These are phyloP conservation scores for Verbena officinalis DNA, from an alignment of 257 asterid genomes.

Conservation along the genomic window DNA sequence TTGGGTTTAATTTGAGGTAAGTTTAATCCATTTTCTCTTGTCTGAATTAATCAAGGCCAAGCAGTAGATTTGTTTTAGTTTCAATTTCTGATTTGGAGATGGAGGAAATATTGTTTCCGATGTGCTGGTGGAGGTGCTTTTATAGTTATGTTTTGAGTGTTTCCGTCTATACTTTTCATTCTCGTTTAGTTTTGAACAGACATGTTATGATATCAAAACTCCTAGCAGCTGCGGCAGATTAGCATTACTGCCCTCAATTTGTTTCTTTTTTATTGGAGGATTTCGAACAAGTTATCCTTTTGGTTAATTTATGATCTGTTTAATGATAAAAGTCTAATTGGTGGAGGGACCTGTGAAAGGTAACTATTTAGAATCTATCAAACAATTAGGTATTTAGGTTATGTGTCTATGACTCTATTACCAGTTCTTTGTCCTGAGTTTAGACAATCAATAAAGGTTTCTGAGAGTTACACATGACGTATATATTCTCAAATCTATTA, in stretches of 20 bases:
- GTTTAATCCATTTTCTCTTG: too few relatives aligned
- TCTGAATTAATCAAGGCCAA: too few relatives aligned
- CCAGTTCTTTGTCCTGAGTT: too few relatives aligned
- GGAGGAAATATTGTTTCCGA: background rate
- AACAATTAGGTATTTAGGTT: too few relatives aligned
- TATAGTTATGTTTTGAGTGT: background rate
- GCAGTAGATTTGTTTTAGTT: background rate
- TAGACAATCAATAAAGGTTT: too few relatives aligned
- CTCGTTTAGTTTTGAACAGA: background rate
- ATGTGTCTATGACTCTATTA: too few relatives aligned
- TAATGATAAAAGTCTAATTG: too few relatives aligned
- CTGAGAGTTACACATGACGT: background rate
- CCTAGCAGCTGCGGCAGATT: conserved; percentile 1
- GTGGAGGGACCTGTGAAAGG: too few relatives aligned
- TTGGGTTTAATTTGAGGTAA: too few relatives aligned
- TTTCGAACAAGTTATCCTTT: background rate
- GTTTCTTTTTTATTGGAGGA: conserved; percentile 2
- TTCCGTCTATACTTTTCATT: background rate
- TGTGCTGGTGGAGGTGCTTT: background rate
- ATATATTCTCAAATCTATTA: background rate
- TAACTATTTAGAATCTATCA: too few relatives aligned
- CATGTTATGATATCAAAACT: background rate
- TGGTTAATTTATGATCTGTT: background rate
- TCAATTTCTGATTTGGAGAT: conserved; percentile 1
- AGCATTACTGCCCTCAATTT: background rate